Base-by-base conservation (phyloP, 2,329 filamentous ascomycete genomes). In the Coniochaeta prunicola region DNA sequence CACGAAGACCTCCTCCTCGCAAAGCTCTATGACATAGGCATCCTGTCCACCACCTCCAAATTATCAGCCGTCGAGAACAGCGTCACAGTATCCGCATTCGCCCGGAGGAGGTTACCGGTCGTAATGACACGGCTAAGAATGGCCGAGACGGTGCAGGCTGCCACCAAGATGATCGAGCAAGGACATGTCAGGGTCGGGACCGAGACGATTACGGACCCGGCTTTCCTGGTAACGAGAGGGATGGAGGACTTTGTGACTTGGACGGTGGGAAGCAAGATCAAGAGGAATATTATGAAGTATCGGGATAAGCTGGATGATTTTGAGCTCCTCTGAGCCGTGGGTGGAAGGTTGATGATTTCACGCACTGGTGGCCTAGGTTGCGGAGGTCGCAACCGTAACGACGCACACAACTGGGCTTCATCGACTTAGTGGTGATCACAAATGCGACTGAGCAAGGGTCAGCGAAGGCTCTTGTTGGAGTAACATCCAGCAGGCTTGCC, bases 191-290 rank as follows among this genome's bases (percentile, higher is more conserved):
- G 93, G 54, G 91, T 96, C 1, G 93, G 93, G 13, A 92, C 91
- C 0, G 91, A 97, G 69, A 89, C 92, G 1, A 83, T 97, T 28
- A 96, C 90, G 2, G 93, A 97, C 71, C 87, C 92, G 30, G 92
- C 92, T 0, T 97, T 92, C 68, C 74, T 97, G 57, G 91, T 97
- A 8, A 94, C 91, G 38, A 81, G 92, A 64, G 90, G 86, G 61
- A 91, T 96, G 82, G 93, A 97, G 76, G 93, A 97, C 75, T 96
- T 96, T 71, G 89, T 97, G 19, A 97, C 93, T 0, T 97, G 93
- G 93, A 88, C 93, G 10, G 90, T 96, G 68, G 91, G 91, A 61
- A 96, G 91, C 74, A 97, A 97, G 89, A 92, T 97, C 73, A 96
- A 96, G 88, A 84, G 89, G 70, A 94, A 92, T 71, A 96, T 97